Evolutionary conservation across 495 filamentous ascomycete genomes (phyloP), one percentile per base, ranked within the genome.

Genomic region (Penicillium argentinense): DNA sequence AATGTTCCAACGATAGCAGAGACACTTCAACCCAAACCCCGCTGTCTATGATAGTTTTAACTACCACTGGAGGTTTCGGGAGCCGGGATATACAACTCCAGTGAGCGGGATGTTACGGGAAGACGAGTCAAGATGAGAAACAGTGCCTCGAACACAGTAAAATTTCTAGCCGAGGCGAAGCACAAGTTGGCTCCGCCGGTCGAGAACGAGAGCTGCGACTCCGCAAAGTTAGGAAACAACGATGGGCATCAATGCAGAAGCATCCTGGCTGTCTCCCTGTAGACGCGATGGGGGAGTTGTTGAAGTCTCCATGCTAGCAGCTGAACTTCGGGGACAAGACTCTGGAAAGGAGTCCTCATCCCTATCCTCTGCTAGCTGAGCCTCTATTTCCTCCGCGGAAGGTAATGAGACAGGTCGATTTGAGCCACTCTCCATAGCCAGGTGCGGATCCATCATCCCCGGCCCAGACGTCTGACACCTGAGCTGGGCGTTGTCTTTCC

Each of bases 401-500:
- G 30, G 8, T 11, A 37, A 28, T 27, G 51, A 38, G 29, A 41
- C 33, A 34, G 4, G 19, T 39, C 12, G 39, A 17, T 40, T 39
- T 27, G 33, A 4, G 36, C 13, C 17, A 8, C 26, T 5, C 27
- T 42, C 30, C 29, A 28, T 17, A 29, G 21, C 13, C 21, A n/a
- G 29, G 21, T 11, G 3, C 8, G 12, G 45, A 23, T 28, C 39
- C 13, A 19, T 29, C 48, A 51, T 44, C 48, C 47, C 51, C 45
- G 21, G 43, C 23, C 26, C 19, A 50, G 38, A 29, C 5, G 30
- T 36, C 11, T 21, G 37, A 42, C 34, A 17, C 34, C 45, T 42
- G 41, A 54, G 40, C 19, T 51, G 47, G 28, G 32, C 41, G 29
- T 38, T 45, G 52, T 47, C 45, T 63, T 59, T 51, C 52, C 60